phyloP scores from a whole-genome alignment of 1,284 basidiomycete genomes.

The Moesziomyces aphidis region DNA sequence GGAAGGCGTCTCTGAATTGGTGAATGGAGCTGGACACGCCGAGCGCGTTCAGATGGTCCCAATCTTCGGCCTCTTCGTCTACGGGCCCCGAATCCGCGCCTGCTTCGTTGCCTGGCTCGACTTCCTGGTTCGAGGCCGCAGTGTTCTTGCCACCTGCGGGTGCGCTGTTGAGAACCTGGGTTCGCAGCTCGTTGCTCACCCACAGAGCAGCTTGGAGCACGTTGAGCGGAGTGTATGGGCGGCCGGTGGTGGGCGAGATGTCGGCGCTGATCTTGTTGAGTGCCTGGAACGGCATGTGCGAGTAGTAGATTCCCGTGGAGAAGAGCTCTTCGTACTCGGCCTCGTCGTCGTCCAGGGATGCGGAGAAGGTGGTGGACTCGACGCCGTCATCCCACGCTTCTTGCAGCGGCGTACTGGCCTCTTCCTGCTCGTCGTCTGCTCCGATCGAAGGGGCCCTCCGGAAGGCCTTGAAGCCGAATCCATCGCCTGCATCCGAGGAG shows the following conservation, averaged over 20 bases:
- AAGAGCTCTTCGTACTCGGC: conserved; percentile 74
- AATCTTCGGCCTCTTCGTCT: conserved; percentile 6
- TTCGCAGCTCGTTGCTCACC: conserved; percentile 56
- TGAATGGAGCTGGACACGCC: conserved; percentile 50
- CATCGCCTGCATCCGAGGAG: conserved; percentile 31
- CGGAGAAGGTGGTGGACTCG: conserved; percentile 26
- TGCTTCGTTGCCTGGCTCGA: conserved; percentile 13
- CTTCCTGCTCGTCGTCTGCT: conserved; percentile 28
- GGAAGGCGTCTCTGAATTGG: conserved; percentile 46
- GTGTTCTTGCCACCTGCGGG: conserved; percentile 2
- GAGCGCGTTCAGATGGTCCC: conserved; percentile 40
- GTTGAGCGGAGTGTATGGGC: conserved; percentile 44
- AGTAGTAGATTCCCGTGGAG: conserved; percentile 83
- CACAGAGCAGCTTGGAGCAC: conserved; percentile 59
- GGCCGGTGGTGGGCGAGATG: conserved; percentile 35
- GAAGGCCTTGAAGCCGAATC: conserved; percentile 46
- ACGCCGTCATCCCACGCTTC: conserved; percentile 40
- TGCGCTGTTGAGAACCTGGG: conserved; percentile 37
- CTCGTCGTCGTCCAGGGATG: conserved; percentile 53
- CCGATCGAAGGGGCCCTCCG: conserved; percentile 18
- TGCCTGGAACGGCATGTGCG: conserved; percentile 76
- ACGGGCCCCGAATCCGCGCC: conserved; percentile 5
- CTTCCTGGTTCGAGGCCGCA: conserved; percentile 12
- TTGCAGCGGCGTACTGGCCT: conserved; percentile 28
- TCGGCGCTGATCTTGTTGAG: conserved; percentile 51